These are phyloP conservation scores for Vaccinium myrtillus DNA, from an alignment of 148 eudicot species.

Conservation along the genomic window DNA sequence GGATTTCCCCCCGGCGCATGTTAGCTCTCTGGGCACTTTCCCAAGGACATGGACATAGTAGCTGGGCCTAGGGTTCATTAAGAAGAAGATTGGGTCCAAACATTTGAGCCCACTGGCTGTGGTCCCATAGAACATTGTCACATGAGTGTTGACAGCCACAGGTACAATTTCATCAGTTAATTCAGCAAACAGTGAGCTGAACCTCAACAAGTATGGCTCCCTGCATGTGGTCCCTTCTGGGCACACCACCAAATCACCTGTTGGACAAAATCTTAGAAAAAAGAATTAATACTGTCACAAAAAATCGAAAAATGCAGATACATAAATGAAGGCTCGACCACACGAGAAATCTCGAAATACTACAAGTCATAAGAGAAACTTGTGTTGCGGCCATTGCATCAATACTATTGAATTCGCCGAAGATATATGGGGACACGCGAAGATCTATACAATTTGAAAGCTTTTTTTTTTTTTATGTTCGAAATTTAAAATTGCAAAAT, in stretches of 20 bases:
- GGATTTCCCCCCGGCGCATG: slow-evolving; percentile 43
- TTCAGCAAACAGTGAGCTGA: slow-evolving; percentile 85
- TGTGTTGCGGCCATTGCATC: neutral
- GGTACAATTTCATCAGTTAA: slow-evolving; percentile 74
- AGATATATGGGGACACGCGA: neutral
- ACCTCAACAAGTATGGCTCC: slow-evolving; percentile 76
- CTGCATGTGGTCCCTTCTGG: slow-evolving; percentile 95
- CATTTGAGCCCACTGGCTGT: slow-evolving; percentile 86
- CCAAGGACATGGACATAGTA: slow-evolving; percentile 53
- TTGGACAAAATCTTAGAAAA: neutral
- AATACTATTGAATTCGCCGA: neutral
- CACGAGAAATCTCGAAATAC: neutral
- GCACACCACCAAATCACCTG: slow-evolving; percentile 72
- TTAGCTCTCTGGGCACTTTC: slow-evolving; percentile 35
- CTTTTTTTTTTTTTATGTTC: neutral
- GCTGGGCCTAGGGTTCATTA: slow-evolving; percentile 81
- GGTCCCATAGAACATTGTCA: slow-evolving; percentile 87
- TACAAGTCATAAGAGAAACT: no score
- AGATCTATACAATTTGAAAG: neutral
- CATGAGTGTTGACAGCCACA: slow-evolving; percentile 64
- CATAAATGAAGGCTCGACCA: neutral
- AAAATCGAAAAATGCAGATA: no score
- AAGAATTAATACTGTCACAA: neutral
- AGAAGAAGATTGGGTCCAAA: slow-evolving; percentile 79
- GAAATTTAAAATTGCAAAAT: neutral